Base-by-base conservation (phyloP, 2,329 filamentous ascomycete species). In the Ophiocordyceps camponoti-saundersi region DNA sequence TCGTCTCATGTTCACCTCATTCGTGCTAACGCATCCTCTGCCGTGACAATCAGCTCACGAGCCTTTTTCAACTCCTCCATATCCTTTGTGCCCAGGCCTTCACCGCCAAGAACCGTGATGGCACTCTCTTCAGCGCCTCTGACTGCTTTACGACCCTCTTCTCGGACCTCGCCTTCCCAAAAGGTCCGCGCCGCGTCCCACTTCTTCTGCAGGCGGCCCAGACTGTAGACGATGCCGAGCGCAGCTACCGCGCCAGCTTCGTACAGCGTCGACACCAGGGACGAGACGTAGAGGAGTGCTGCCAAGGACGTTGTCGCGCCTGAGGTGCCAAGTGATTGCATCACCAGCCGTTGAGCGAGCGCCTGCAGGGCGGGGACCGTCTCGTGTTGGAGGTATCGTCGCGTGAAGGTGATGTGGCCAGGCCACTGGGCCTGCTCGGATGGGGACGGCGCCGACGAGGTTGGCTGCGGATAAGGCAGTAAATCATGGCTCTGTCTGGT, bases 251-350 rank as follows among this genome's bases (percentile, higher is more conserved):
- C 73, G 22, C 77, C 75, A 10, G 76, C 75, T 56, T 81, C 78
- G 56, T 80, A 82, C 0, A 75, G 49, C 3, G 67, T 66, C 0
- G 70, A 68, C 1, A 74, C 70, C 20, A 72, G 63, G 0, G 68
- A 70, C 2, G 73, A 77, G 8, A 77, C 53, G 54, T 81, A 81
- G 2, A 75, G 65, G 11, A 82, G 65, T 0, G 62, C 71, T 1
- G 71, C 73, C 1, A 82, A 65, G 0, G 70, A 69, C 0, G 65
- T 66, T 1, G 75, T 74, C 3, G 84, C 65, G 5, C 78, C 77
- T 0, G 85, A 83, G 0, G 85, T 86, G 46, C 79, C 82, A 0
- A 86, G 65, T 0, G 85, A 84, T 56, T 88, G 80, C 5, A 93
- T 59, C 5, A 95, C 79, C 2, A 89, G 74, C 48, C 72, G 77